These are phyloP conservation scores for Ammopiptanthus mongolicus DNA, from an alignment of 306 rosid genomes.

Conservation along the genomic window DNA sequence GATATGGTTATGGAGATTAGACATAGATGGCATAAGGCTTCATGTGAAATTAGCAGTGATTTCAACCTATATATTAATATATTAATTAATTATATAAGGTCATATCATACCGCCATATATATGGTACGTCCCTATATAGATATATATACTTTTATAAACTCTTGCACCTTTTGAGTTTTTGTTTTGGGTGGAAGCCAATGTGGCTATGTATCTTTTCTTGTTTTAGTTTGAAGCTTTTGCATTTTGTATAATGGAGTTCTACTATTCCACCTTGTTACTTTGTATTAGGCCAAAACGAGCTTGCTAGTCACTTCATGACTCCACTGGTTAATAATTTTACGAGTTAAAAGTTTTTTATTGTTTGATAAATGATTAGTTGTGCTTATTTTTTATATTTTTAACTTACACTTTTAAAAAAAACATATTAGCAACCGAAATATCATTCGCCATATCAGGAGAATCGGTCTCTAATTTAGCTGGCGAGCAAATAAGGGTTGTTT, in stretches of 20 bases:
- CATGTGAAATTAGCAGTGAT: background rate
- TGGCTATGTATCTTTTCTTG: no score
- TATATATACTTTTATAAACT: background rate
- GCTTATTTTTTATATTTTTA: no score
- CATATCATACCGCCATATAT: no score
- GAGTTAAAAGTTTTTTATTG: no score
- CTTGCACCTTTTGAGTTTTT: background rate
- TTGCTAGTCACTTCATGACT: background rate
- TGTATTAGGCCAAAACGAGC: background rate
- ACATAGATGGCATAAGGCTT: background rate
- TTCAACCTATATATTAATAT: background rate
- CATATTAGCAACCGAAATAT: no score
- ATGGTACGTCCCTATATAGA: background rate
- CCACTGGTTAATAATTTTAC: background rate
- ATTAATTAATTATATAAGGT: background rate
- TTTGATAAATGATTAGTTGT: background rate
- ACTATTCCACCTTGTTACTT: background rate
- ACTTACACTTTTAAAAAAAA: no score
- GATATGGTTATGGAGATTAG: background rate
- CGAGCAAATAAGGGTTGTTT: no score
- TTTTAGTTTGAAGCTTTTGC: background rate
- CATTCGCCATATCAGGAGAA: no score
- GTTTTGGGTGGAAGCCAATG: background rate
- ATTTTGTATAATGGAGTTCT: background rate
- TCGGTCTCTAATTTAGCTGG: no score